These are phyloP conservation scores for Acer saccharum DNA, from an alignment of 345 rosid genomes.

Conservation along the genomic window DNA sequence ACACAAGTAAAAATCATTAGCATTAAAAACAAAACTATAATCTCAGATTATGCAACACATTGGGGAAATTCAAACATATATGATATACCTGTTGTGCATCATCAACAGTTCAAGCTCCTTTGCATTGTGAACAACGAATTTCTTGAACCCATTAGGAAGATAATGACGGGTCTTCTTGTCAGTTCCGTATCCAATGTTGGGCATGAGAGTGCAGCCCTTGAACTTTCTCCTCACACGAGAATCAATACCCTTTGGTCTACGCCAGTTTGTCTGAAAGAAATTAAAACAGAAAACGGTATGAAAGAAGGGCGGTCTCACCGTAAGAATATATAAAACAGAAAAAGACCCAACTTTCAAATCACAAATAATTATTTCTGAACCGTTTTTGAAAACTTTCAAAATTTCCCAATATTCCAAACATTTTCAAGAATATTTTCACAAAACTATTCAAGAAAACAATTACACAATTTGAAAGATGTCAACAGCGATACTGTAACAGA, in stretches of 20 bases:
- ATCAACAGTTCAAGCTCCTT: conserved; percentile 77
- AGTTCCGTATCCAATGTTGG: conserved; percentile 79
- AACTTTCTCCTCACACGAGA: conserved; percentile 84
- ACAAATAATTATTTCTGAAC: too few relatives aligned
- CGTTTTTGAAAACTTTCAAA: too few relatives aligned
- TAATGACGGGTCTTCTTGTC: conserved; percentile 84
- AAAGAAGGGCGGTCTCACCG: background rate
- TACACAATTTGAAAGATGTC: conserved; percentile 24
- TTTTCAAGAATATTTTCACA: background rate
- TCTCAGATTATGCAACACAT: background rate
- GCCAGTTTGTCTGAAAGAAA: conserved; percentile 62
- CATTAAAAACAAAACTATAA: background rate
- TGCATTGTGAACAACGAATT: conserved; percentile 72
- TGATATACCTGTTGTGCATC: conserved; percentile 88
- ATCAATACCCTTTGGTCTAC: conserved; percentile 88
- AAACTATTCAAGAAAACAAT: background rate
- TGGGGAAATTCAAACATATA: too few relatives aligned
- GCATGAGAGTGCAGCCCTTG: conserved; percentile 79
- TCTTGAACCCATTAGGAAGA: conserved; percentile 87
- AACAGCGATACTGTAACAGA: conserved; percentile 70
- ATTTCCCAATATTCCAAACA: too few relatives aligned
- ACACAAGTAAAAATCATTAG: background rate
- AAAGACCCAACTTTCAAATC: too few relatives aligned
- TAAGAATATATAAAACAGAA: background rate
- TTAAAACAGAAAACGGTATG: background rate